phyloP scores from a whole-genome alignment of 2,329 filamentous ascomycete species.

The Dactylonectria estremocensis region DNA sequence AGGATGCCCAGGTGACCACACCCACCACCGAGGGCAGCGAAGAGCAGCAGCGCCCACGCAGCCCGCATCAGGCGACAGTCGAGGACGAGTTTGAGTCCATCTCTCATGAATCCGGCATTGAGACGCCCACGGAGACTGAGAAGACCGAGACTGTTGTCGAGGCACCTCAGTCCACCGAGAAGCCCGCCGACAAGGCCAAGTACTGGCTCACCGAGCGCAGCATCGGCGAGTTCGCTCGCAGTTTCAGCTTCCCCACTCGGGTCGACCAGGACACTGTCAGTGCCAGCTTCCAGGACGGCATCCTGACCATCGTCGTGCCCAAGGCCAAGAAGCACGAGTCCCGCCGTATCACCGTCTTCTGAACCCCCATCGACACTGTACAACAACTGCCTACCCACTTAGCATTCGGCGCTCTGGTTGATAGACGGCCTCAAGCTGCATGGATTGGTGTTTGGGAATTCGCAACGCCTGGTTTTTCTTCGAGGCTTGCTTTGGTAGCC shows the following conservation, averaged over 20 bases:
- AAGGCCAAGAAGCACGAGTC: constrained; percentile 74
- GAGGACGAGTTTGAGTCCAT: constrained; percentile 69
- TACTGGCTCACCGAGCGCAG: constrained; percentile 82
- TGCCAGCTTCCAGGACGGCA: constrained; percentile 76
- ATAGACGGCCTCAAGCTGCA: constrained; percentile 28
- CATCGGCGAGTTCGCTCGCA: constrained; percentile 77
- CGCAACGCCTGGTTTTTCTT: constrained; percentile 22
- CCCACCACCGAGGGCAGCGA: constrained; percentile 59
- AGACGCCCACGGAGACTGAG: constrained; percentile 37
- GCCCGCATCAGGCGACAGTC: constrained; percentile 73
- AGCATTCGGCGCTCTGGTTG: not conserved
- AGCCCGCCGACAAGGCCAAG: constrained; percentile 63
- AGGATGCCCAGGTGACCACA: constrained; percentile 55
- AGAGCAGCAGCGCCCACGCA: constrained; percentile 58
- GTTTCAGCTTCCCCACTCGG: constrained; percentile 76
- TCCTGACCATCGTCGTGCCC: constrained; percentile 75
- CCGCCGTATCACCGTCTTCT: constrained; percentile 70
- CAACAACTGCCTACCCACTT: not conserved
- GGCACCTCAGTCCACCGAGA: constrained; percentile 45
- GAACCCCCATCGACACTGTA: constrained; percentile 41
- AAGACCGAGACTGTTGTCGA: constrained; percentile 32
- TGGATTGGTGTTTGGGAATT: constrained; percentile 40
- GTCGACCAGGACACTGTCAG: constrained; percentile 75
- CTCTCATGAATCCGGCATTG: constrained; percentile 48
- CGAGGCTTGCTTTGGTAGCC: constrained; percentile 18